Evolutionary conservation across 257 asterid genomes (phyloP), one percentile per base, ranked within the genome.

Genomic region (Lavandula angustifolia): DNA sequence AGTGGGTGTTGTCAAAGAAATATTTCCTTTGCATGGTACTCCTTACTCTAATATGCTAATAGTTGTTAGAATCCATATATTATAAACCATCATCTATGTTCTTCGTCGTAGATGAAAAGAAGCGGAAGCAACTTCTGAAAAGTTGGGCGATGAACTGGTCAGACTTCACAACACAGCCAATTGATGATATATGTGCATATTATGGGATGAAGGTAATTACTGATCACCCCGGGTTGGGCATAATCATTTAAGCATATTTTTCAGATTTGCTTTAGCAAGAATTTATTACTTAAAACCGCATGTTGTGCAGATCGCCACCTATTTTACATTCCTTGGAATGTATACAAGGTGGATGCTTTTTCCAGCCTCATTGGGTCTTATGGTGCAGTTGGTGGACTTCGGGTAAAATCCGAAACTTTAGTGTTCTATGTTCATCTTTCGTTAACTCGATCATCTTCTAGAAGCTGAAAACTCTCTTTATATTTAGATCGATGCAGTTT

Each of bases 111-210:
- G 99, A 89, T 80, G 99, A 94, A 71, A 75, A 51, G 64, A 84
- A 59, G 80, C 76, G 92, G 73, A 94, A 94, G 79, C 85, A 70
- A 78, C 97, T 94, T 70, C 79, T 94, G 59, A 84, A 82, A 78
- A 85, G 80, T 67, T 94, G 99, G 99, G 99, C 99, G 13, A 80
- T 87, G 84, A 89, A 90, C 80, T 92, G 96, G 97, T 61, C 75
- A 75, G 89, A 85, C 82, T 80, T 85, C 71, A 87, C 99, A 12
- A 33, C 69, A 14, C 97, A 94, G 79, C 99, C 99, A 16, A 82
- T 90, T 49, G 92, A 94, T 72, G 96, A 94, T 60, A 81, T 94
- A 56, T 90, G 95, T 63, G 81, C 87, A 14, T 94, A 94, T 70
- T 94, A 79, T 35, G 97, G 97, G 48, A 79, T 80, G 71, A 92